Evolutionary conservation across 2,329 filamentous ascomycete species (phyloP).

Genomic region (Cladosporium velox): DNA sequence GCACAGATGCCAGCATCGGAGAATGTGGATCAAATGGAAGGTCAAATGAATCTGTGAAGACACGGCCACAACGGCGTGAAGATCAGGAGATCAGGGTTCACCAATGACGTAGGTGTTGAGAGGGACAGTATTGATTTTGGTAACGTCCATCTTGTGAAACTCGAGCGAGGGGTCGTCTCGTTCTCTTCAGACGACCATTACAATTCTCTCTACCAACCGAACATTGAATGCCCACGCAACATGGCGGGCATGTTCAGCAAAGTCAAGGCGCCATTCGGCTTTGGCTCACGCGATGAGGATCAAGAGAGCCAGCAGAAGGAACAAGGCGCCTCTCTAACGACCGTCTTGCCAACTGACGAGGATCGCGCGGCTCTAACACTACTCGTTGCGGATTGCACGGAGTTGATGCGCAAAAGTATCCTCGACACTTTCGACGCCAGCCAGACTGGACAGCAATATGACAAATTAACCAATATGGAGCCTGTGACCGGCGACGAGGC

Average conservation of each 20-base stretch:
- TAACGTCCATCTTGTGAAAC: neutral
- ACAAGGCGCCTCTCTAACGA: constrained; percentile 46
- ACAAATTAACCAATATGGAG: constrained; percentile 14
- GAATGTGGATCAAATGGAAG: neutral
- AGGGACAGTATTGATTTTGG: neutral
- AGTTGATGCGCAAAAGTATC: constrained; percentile 48
- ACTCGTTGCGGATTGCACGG: constrained; percentile 49
- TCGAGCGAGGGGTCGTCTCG: neutral
- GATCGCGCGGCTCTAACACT: constrained; percentile 49
- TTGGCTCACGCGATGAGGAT: constrained; percentile 24
- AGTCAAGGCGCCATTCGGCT: constrained; percentile 27
- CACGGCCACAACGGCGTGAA: neutral
- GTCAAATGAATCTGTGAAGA: neutral
- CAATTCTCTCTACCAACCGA: neutral
- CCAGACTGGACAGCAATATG: constrained; percentile 32
- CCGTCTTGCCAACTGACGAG: constrained; percentile 46
- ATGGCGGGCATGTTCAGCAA: constrained; percentile 33
- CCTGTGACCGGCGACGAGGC: constrained; percentile 19
- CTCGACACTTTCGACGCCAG: constrained; percentile 45
- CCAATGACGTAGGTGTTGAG: neutral
- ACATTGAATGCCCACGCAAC: neutral
- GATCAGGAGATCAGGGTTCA: neutral
- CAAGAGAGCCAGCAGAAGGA: constrained; percentile 23
- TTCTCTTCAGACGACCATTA: neutral
- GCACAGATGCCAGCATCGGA: neutral